These are phyloP conservation scores for Teunomyces tritomae DNA, from an alignment of 805 yeast species.

Conservation along the genomic window DNA sequence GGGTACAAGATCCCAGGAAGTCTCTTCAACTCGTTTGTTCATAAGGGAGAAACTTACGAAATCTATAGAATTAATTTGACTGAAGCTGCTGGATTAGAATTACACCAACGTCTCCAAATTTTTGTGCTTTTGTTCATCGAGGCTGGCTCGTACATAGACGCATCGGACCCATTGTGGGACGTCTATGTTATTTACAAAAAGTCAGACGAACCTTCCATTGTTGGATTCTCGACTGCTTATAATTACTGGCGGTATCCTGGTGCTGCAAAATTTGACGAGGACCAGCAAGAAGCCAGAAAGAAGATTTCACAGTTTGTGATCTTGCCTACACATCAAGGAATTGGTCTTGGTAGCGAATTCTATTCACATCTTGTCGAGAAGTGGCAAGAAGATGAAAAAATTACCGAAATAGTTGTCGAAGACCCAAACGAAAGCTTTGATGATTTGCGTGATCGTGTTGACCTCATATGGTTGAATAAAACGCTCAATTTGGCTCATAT, in stretches of 20 bases:
- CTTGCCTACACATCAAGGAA: conserved; percentile 79
- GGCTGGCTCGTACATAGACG: conserved; percentile 88
- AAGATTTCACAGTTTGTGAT: conserved; percentile 86
- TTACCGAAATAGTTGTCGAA: conserved; percentile 81
- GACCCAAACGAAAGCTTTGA: conserved; percentile 95
- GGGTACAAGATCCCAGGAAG: conserved; percentile 43
- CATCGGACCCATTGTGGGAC: conserved; percentile 76
- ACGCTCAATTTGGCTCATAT: conserved; percentile 17
- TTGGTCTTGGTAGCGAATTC: conserved; percentile 66
- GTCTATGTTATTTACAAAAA: conserved; percentile 51
- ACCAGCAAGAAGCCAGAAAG: conserved; percentile 45
- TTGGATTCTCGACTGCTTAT: conserved; percentile 83
- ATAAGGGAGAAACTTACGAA: conserved; percentile 41
- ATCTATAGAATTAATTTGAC: conserved; percentile 51
- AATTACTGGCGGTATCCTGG: conserved; percentile 77
- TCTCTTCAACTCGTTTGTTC: conserved; percentile 26
- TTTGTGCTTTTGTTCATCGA: conserved; percentile 84
- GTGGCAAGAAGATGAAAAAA: conserved; percentile 53
- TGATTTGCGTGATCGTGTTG: conserved; percentile 82
- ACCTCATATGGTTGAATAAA: conserved; percentile 42
- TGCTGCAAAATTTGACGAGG: conserved; percentile 47
- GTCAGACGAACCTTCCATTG: conserved; percentile 42
- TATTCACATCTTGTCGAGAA: conserved; percentile 53
- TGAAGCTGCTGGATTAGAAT: conserved; percentile 42
- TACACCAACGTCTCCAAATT: conserved; percentile 72